Percentiles rank a stretch among this genome's conserved stretches.
Conservation (phyloP, 495 filamentous ascomycete species). For the Jackrogersella minutella region DNA sequence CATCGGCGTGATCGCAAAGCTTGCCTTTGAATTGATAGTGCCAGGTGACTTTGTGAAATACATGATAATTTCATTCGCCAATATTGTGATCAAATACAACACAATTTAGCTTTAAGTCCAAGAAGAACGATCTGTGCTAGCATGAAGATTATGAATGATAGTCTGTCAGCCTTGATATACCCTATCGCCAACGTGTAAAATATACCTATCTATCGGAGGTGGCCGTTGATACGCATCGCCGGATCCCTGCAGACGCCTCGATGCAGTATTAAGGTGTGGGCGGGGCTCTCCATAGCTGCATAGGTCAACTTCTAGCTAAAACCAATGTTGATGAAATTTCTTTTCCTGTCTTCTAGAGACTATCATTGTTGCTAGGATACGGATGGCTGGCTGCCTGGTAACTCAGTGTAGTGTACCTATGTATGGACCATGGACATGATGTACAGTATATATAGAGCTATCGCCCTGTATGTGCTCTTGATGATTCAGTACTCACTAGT, state of each 20-base stretch:
- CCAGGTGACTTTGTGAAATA: slow-evolving; percentile 31
- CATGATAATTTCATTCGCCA: no score
- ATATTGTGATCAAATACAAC: background rate
- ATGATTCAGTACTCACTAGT: background rate
- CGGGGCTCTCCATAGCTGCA: slow-evolving; percentile 2
- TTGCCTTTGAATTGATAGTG: slow-evolving; percentile 20
- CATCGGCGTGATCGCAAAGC: slow-evolving; percentile 33
- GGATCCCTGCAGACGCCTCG: slow-evolving; percentile 11
- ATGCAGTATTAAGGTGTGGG: slow-evolving; percentile 11
- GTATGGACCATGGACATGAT: background rate
- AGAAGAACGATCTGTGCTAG: no score
- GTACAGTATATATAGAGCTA: slow-evolving; percentile 6
- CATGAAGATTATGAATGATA: no score
- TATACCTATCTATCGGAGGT: slow-evolving; percentile 28
- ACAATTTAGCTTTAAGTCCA: no score
- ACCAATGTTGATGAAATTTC: background rate
- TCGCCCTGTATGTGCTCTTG: background rate
- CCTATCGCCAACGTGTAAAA: slow-evolving; percentile 24
- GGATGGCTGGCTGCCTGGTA: slow-evolving; percentile 9
- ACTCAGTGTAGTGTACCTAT: background rate
- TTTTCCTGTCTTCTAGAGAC: background rate
- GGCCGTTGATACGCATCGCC: slow-evolving; percentile 28
- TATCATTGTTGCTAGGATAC: no score
- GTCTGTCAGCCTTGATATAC: slow-evolving; percentile 3
- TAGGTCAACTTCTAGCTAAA: background rate